phyloP scores from a whole-genome alignment of 768 basidiomycete genomes.

The Galerina sulciceps region DNA sequence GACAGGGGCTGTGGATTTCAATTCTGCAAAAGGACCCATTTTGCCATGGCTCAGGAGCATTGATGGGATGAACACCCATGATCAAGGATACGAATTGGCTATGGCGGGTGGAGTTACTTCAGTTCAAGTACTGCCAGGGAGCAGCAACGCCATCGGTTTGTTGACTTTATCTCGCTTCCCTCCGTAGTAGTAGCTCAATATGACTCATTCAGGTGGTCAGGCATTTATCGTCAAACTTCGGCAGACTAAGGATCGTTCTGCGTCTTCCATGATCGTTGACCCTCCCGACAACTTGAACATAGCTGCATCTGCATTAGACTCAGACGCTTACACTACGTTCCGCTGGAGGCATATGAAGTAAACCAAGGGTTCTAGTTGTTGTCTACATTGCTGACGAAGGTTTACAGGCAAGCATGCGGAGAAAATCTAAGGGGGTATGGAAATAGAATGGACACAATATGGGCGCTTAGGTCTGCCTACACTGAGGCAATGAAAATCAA shows the following conservation, averaged over 20 bases:
- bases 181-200: neutral
- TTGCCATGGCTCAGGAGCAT: constrained; percentile 81
- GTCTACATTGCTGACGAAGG: constrained; percentile 1
- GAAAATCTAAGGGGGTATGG: constrained; percentile 52
- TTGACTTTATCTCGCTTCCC: neutral
- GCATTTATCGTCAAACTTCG: constrained; percentile 88
- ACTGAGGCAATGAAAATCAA: constrained; percentile 72
- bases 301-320: constrained; percentile 36
- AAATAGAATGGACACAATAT: constrained; percentile 78
- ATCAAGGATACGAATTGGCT: constrained; percentile 71
- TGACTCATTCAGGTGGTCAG: constrained; percentile 68
- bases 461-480: constrained; percentile 82
- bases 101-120: constrained; percentile 91
- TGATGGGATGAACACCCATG: constrained; percentile 88
- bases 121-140: constrained; percentile 80
- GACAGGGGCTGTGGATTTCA: constrained; percentile 57
- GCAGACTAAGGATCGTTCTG: constrained; percentile 73
- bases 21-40: constrained; percentile 70
- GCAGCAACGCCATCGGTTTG: constrained; percentile 73
- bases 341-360: constrained; percentile 88
- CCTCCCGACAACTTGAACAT: constrained; percentile 68
- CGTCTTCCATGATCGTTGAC: constrained; percentile 84
- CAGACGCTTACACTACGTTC: constrained; percentile 42
- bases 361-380: constrained; percentile 15
- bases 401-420: constrained; percentile 64